Evolutionary conservation across 495 filamentous ascomycete genomes (phyloP), one percentile per base, ranked within the genome.

Genomic region (Hyphodiscus hymeniophilus): DNA sequence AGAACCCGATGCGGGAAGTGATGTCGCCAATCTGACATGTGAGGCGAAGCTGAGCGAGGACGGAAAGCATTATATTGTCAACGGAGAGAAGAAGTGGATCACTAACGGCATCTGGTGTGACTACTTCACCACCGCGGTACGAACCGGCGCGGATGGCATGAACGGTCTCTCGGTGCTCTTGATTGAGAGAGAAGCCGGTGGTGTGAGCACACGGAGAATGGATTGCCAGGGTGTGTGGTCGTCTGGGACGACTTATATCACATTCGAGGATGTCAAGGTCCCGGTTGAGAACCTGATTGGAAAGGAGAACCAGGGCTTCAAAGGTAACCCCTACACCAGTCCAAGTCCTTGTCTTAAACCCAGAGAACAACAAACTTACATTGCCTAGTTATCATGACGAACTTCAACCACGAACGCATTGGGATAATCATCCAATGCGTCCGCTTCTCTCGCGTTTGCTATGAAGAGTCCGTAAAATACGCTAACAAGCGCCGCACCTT

Each of bases 61-160:
- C 61, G 92, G 92, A 60, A 98, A 96, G 75, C 87, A 96, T 66
- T 98, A 94, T 66, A 96, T 98, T 50, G 92, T 98, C 66, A 98
- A 97, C 62, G 92, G 92, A 34, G 92, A 96, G 77, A 97, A 98
- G 82, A 98, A 98, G 68, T 97, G 92, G 92, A 98, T 98, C 66
- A 96, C 91, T 60, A 97, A 98, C 71, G 92, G 92, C 58, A 77
- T 95, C 52, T 96, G 87, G 85, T 77, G 74, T 47, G 92, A 98
- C 63, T 98, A 96, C 70, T 98, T 98, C 74, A 97, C 92, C 85
- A 88, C 84, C 28, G 92, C 92, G 34, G 92, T 98, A 28, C 87
- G 92, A 48, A 98, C 92, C 1, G 89, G 91, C 42, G 38, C 72
- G 26, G 67, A 73, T 10, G 92, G 92, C 32, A 96, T 95, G 91